phyloP scores from a whole-genome alignment of 768 basidiomycete species.

The Russula griseocarnosa region DNA sequence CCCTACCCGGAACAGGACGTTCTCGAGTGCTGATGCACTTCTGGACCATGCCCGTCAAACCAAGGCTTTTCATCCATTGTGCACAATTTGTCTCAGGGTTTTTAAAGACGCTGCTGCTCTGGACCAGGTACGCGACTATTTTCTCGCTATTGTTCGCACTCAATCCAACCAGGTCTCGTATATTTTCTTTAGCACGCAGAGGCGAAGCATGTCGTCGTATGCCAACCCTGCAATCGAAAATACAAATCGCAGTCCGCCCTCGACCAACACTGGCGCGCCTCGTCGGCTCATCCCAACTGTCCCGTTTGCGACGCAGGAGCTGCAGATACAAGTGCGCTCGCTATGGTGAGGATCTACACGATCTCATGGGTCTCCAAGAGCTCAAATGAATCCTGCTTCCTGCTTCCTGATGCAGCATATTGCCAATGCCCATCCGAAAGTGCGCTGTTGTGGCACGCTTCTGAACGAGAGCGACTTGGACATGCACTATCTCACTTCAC shows the following conservation, averaged over 20 bases:
- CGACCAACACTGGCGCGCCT: conserved; percentile 26
- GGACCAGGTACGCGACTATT: conserved; percentile 16
- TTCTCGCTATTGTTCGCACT: neutral
- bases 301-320: conserved; percentile 17
- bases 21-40: conserved; percentile 18
- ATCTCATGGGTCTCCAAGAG: neutral
- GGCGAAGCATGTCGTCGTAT: conserved; percentile 24
- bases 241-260: conserved; percentile 25
- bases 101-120: conserved; percentile 22
- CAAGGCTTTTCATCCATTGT: conserved; percentile 15
- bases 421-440: conserved; percentile 20
- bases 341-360: conserved; percentile 11
- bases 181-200: conserved; percentile 12
- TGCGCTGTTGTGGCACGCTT: conserved; percentile 24
- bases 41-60: conserved; percentile 20
- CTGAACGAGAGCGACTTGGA: conserved; percentile 23
- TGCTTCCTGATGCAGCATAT: conserved; percentile 13
- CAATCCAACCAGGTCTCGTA: neutral
- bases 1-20: conserved; percentile 14
- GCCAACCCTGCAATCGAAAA: conserved; percentile 19
- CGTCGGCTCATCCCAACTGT: conserved; percentile 20
- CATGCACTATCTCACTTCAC: conserved; percentile 23
- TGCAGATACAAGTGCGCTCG: conserved; percentile 14
- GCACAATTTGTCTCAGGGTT: conserved; percentile 15
- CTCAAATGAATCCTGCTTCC: neutral